Base-by-base conservation (phyloP, 257 asterid species). In the Lantana camara region DNA sequence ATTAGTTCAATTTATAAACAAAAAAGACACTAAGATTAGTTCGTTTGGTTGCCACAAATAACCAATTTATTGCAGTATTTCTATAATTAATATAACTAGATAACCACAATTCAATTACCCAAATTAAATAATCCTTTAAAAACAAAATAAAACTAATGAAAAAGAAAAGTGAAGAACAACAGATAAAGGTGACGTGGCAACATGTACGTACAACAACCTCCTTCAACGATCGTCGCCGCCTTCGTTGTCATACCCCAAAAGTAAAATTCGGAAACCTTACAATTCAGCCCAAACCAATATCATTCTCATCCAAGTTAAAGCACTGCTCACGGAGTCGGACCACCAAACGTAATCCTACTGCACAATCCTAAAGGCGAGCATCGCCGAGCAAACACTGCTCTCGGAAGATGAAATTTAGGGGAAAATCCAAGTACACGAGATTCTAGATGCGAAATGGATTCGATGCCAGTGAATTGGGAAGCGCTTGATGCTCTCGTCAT, bases 401-500 rank as follows among this genome's bases (percentile, higher is more conserved):
- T 9, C 5, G 38, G 66, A 54, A 47, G 62, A 16, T n/a, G 24
- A 34, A 35, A 35, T 4, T 9, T 44, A 2, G 60, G 38, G 64
- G 15, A 69, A 24, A 30, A 27, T 45, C 72, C 29, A 16, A 15
- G 51, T 13, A 2, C 11, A 23, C 61, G 44, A 60, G 55, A 63
- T 66, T 50, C 74, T 64, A 60, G 71, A 62, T 42, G 60, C 74
- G 44, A 27, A 35, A 90, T 90, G 97, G 96, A 90, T 53, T 79
- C 85, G 55, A 60, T 70, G 65, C 84, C 82, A 7, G 88, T 94
- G 67, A 94, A 94, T 86, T 94, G 99, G 99, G 93, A 88, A 73
- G 89, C 96, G 14, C 79, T 94, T 5, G 99, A 94, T 73, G 82
- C 96, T 35, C 89, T 94, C 19, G 93, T 90, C 4, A 66, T 88